Evolutionary conservation across 2,329 filamentous ascomycete genomes (phyloP).

Genomic region (Phaeosphaeriaceae sp.): DNA sequence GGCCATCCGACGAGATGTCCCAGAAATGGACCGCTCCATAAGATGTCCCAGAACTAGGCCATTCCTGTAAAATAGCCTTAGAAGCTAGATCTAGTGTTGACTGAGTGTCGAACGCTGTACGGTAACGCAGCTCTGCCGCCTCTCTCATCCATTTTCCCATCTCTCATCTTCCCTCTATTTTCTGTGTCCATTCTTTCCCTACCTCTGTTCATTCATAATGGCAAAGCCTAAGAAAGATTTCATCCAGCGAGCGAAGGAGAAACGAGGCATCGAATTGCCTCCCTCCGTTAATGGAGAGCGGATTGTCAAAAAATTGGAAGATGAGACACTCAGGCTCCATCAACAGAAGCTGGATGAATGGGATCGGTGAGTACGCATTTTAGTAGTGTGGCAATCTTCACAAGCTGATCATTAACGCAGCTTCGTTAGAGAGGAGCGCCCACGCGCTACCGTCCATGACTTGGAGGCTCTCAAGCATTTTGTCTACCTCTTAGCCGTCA

Average conservation of each 20-base stretch:
- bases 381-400: constrained; percentile 1
- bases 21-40: constrained; percentile 10
- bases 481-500: constrained; percentile 5
- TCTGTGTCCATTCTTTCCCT: constrained; percentile 1
- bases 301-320: constrained; percentile 11
- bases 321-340: constrained; percentile 9
- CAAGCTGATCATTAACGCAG: constrained; percentile 3
- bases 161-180: constrained; percentile 7
- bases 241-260: constrained; percentile 13
- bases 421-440: constrained; percentile 6
- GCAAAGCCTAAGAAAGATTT: constrained; percentile 16
- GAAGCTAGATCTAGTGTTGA: constrained; percentile 6
- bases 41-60: constrained; percentile 3
- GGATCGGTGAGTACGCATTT: constrained; percentile 6
- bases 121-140: constrained; percentile 1
- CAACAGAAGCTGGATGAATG: constrained; percentile 12
- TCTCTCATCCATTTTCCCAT: constrained; percentile 10
- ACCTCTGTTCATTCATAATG: constrained; percentile 11
- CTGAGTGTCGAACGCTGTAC: constrained; percentile 5
- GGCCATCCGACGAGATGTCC: background rate
- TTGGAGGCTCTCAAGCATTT: constrained; percentile 12
- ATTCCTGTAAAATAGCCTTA: constrained; percentile 4
- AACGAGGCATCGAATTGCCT: constrained; percentile 10
- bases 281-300: constrained; percentile 10
- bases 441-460: constrained; percentile 6